phyloP scores from a whole-genome alignment of 108 stramenopile species.

The Skeletonema tropicum region DNA sequence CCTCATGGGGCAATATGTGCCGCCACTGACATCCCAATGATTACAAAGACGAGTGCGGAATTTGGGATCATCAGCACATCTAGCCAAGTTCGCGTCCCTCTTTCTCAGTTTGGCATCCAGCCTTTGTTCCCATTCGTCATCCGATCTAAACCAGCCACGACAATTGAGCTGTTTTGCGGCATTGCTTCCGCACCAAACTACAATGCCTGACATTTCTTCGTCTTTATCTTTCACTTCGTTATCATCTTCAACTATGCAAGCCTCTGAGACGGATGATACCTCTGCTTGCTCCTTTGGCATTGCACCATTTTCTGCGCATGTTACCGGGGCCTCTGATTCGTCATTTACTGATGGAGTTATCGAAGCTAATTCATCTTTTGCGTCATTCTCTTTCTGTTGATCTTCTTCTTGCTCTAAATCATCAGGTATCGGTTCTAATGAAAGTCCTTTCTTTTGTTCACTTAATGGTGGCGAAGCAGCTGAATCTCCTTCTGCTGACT shows the following conservation, averaged over 20 bases:
- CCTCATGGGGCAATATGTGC: slow-evolving; percentile 89
- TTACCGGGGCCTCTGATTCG: slow-evolving; percentile 8
- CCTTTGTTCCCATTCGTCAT: slow-evolving; percentile 79
- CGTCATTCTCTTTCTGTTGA: slow-evolving; percentile 4
- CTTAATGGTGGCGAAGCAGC: slow-evolving; percentile 8
- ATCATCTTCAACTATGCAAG: slow-evolving; percentile 1
- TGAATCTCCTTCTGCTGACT: background rate
- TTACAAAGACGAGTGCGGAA: slow-evolving; percentile 95
- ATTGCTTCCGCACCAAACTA: slow-evolving; percentile 84
- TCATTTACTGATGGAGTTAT: slow-evolving; percentile 16
- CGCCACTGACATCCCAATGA: slow-evolving; percentile 86
- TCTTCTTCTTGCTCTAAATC: slow-evolving; percentile 19
- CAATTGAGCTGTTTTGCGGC: slow-evolving; percentile 75
- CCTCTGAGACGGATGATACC: background rate
- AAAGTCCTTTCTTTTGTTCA: background rate
- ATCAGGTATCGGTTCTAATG: slow-evolving; percentile 35
- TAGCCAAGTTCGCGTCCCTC: slow-evolving; percentile 71
- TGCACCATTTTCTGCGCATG: slow-evolving; percentile 3
- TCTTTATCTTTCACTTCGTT: slow-evolving; percentile 13
- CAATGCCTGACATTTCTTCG: slow-evolving; percentile 69
- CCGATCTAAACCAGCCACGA: slow-evolving; percentile 85
- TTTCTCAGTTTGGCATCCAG: slow-evolving; percentile 68
- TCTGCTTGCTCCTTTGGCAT: background rate
- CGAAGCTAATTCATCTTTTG: background rate
- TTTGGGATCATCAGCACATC: slow-evolving; percentile 85